A percentile compares a stretch with the other conserved stretches of the same genome.
These are phyloP conservation scores for Zygotorulaspora mrakii DNA, from an alignment of 1,139 yeast species.

Conservation along the genomic window DNA sequence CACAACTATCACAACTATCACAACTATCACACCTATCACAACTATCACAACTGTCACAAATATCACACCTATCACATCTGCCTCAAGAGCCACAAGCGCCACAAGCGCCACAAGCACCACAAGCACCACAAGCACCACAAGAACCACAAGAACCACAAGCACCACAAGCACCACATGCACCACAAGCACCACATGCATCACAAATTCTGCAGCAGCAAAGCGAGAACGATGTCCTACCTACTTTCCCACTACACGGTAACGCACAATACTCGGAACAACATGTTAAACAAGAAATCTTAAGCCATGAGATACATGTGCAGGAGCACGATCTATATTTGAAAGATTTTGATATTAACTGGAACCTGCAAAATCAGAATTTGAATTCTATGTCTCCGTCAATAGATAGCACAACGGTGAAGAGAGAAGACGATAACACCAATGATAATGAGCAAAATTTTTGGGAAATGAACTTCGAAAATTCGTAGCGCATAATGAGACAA, in stretches of 20 bases:
- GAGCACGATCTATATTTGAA: conserved; percentile 1
- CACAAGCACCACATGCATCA: neutral
- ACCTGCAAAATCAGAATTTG: neutral
- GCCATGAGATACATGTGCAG: conserved; percentile 1
- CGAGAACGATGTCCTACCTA: neutral
- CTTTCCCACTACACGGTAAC: neutral
- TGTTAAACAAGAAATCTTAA: neutral
- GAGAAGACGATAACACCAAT: conserved; percentile 2
- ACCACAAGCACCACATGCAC: neutral
- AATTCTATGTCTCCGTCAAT: neutral
- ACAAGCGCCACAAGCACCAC: too few species aligned
- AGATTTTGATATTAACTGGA: conserved; percentile 2
- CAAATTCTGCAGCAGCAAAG: neutral
- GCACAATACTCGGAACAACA: neutral
- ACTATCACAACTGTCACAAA: too few species aligned
- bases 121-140: too few species aligned
- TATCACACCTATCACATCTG: too few species aligned
- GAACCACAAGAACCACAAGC: neutral
- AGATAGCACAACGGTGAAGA: neutral
- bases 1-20: too few species aligned
- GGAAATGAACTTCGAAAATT: conserved; percentile 3
- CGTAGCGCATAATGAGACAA: neutral
- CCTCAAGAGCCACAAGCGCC: too few species aligned
- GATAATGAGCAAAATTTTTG: conserved; percentile 2
- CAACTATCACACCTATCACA: too few species aligned